Evolutionary conservation across 345 rosid genomes (phyloP).

Genomic region (Cardamine occulta): DNA sequence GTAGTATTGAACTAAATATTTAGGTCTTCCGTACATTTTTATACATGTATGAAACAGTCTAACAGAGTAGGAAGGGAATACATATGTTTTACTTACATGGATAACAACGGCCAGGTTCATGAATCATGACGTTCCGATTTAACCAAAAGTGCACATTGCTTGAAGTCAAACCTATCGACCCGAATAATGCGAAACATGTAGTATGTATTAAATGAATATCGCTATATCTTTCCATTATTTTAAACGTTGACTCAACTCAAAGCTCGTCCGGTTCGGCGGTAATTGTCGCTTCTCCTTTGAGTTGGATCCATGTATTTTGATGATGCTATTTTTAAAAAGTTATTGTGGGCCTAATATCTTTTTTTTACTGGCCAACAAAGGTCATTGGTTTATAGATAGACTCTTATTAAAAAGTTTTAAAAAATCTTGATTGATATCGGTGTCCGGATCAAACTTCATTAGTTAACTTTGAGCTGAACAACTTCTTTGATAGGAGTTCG

Average conservation of each 20-base stretch:
- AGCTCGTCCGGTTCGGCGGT: background rate
- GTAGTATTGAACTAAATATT: background rate
- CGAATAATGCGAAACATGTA: slow-evolving; percentile 5
- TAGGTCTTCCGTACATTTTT: background rate
- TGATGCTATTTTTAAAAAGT: background rate
- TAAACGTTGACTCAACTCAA: background rate
- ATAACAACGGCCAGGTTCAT: background rate
- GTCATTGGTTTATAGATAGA: background rate
- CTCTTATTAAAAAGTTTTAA: no score
- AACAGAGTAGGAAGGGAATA: background rate
- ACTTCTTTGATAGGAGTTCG: background rate
- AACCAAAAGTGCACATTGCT: background rate
- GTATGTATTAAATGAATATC: background rate
- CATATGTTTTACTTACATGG: background rate
- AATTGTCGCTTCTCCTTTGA: background rate
- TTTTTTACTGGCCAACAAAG: background rate
- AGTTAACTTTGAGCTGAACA: background rate
- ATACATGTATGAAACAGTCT: background rate
- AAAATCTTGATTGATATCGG: background rate
- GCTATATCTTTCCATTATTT: background rate
- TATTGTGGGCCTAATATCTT: background rate
- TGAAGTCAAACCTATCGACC: slow-evolving; percentile 5
- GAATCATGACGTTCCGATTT: background rate
- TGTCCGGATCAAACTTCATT: background rate
- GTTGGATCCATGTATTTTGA: slow-evolving; percentile 15